Base-by-base conservation (phyloP, 768 basidiomycete species). In the Boletus barrowsii region DNA sequence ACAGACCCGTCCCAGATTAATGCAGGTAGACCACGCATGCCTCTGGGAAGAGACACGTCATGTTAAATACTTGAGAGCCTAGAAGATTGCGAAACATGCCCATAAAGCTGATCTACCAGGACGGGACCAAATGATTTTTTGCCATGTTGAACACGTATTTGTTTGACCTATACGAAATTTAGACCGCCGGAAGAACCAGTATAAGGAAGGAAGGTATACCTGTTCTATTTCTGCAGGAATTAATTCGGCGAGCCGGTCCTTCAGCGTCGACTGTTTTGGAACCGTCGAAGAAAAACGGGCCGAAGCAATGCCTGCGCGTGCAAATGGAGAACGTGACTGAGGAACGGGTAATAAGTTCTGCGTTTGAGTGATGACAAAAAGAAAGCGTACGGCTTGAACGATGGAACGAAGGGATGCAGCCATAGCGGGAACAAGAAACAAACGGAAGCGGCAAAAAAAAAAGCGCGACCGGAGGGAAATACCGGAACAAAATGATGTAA, bases 1-100 rank as follows among this genome's bases (percentile, higher is more conserved):
- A 98, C 96, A 52, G 96, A 98, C 56, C 90, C 96, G 60, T 98
- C 96, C 96, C 96, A 98, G 63, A 98, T 93, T 62, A 98, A 84
- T 49, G 93, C 94, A 60, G 95, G 90, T 45, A 92, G 81, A 57
- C 90, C 88, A 58, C 90, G 79, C 89, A 93, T 91, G 50, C 91
- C 90, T 62, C 90, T 93, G 57, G 1, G 60, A 50, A 56, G 45
- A 10, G 30, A 17, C 0, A 11, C 42, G 26, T 26, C 26, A 26
- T 36, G 26, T 45, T 35, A 54, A 49, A 55, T 44, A 42, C 60
- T 45, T 52, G 39, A 10, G 48, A 44, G 26, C n/a, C 53, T 43
- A 26, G 39, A 32, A 24, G 2, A 32, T 26, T 10, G n/a, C n/a
- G 39, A 35, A 32, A 57, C 56, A 22, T 67, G 85, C 90, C 93